phyloP scores from a whole-genome alignment of 2,329 filamentous ascomycete genomes.

The Raffaelea ambrosiae region DNA sequence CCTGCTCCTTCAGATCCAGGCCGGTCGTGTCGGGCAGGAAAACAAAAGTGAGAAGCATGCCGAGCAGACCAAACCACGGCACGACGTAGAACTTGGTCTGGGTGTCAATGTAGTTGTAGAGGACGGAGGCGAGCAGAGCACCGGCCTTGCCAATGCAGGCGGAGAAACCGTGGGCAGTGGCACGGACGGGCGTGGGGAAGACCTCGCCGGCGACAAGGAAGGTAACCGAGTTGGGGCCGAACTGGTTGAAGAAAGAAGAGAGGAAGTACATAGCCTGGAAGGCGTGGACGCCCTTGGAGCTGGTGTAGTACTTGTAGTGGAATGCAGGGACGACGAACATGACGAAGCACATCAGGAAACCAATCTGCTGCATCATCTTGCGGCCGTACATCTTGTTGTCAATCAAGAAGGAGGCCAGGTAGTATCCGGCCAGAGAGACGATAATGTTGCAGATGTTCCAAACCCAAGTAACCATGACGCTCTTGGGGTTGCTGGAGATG shows the following conservation, averaged over 20 bases:
- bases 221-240: conserved; percentile 90
- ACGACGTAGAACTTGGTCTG: conserved; percentile 85
- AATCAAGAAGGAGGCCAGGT: conserved; percentile 78
- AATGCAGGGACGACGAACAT: conserved; percentile 90
- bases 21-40: conserved; percentile 97
- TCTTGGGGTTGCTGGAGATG: conserved; percentile 24
- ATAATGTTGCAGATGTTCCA: conserved; percentile 91
- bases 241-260: conserved; percentile 98
- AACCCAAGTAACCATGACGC: conserved; percentile 79
- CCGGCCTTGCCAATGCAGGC: conserved; percentile 84
- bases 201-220: conserved; percentile 95
- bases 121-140: conserved; percentile 74
- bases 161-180: conserved; percentile 90
- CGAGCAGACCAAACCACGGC: conserved; percentile 87
- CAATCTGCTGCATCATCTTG: conserved; percentile 92
- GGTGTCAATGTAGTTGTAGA: conserved; percentile 91
- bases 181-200: conserved; percentile 90
- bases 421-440: conserved; percentile 82
- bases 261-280: conserved; percentile 99
- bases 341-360: conserved; percentile 88
- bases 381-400: conserved; percentile 96
- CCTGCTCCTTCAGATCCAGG: conserved; percentile 93
- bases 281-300: conserved; percentile 60
- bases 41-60: conserved; percentile 71
- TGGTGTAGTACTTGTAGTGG: conserved; percentile 76